A percentile compares a stretch with the other conserved stretches of the same genome.
Evolutionary conservation across 768 basidiomycete species (phyloP).

Genomic region (Grammothele lineata): DNA sequence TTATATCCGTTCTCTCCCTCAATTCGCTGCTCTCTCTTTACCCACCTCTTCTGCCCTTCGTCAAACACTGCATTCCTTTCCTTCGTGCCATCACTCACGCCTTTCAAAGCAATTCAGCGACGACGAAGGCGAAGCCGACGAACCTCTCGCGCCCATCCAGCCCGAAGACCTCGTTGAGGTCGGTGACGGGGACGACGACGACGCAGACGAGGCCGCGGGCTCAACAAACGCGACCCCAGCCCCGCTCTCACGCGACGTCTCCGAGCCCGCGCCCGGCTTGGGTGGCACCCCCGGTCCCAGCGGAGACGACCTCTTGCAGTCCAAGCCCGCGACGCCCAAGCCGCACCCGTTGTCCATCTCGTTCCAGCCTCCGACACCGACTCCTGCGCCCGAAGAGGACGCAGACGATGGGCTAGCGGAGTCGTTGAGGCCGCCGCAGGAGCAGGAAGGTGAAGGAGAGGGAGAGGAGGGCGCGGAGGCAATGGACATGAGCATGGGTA

Average conservation of each 20-base stretch:
- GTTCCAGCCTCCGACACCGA: slow-evolving; percentile 40
- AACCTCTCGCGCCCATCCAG: slow-evolving; percentile 76
- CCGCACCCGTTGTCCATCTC: slow-evolving; percentile 59
- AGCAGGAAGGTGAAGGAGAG: slow-evolving; percentile 25
- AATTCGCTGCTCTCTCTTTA: too few species aligned
- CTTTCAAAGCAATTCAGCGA: slow-evolving; percentile 75
- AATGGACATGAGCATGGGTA: slow-evolving; percentile 52
- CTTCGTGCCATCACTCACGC: neutral
- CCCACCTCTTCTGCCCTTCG: neutral
- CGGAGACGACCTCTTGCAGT: slow-evolving; percentile 37
- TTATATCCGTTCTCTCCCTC: neutral
- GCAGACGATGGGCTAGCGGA: slow-evolving; percentile 42
- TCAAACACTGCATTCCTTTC: neutral
- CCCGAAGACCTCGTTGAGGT: slow-evolving; percentile 73
- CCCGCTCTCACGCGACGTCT: slow-evolving; percentile 30
- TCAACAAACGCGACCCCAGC: slow-evolving; percentile 33
- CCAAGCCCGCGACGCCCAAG: slow-evolving; percentile 64
- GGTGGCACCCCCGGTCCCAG: too few species aligned
- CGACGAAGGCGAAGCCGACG: slow-evolving; percentile 75
- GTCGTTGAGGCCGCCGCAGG: slow-evolving; percentile 46
- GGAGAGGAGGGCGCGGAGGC: slow-evolving; percentile 31
- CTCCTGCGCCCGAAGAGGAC: slow-evolving; percentile 30
- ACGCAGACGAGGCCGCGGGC: slow-evolving; percentile 53
- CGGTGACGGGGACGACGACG: slow-evolving; percentile 73
- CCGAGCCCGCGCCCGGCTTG: slow-evolving; percentile 30